A percentile compares a stretch with the other conserved stretches of the same genome.
Evolutionary conservation across 495 filamentous ascomycete species (phyloP).

Genomic region (Penicillium mononematosum): DNA sequence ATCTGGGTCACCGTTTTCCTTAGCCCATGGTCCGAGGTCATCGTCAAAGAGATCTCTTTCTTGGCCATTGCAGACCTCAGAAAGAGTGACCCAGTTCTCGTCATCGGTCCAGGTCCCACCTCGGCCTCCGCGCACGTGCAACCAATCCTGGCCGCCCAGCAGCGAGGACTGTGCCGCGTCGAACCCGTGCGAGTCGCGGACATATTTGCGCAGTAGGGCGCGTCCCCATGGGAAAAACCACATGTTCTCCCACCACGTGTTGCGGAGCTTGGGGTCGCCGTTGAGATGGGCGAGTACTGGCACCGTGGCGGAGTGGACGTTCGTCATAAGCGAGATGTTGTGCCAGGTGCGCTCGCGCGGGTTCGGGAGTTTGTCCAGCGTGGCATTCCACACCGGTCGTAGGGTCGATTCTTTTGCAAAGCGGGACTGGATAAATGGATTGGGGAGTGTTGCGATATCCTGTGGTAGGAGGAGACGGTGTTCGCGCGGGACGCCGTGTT

Average conservation of each 20-base stretch:
- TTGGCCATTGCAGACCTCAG: constrained; percentile 52
- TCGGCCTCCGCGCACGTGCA: constrained; percentile 54
- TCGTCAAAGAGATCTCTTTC: constrained; percentile 53
- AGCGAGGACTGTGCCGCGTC: constrained; percentile 45
- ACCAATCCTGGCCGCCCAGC: constrained; percentile 51
- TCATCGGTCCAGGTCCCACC: constrained; percentile 62
- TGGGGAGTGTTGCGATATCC: constrained; percentile 38
- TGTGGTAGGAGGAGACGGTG: constrained; percentile 42
- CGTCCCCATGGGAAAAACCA: constrained; percentile 57
- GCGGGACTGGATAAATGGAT: constrained; percentile 42
- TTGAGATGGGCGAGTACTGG: constrained; percentile 54
- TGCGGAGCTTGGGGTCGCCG: constrained; percentile 39
- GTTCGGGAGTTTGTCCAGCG: constrained; percentile 44
- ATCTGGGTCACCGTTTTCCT: constrained; percentile 68
- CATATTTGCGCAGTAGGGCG: constrained; percentile 50
- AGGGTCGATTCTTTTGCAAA: constrained; percentile 34
- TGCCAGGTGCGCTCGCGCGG: constrained; percentile 44
- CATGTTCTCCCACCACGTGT: constrained; percentile 54
- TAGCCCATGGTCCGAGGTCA: constrained; percentile 40
- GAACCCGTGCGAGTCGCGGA: constrained; percentile 45
- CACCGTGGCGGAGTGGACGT: constrained; percentile 47
- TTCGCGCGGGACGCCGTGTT: constrained; percentile 45
- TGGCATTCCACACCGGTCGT: constrained; percentile 40
- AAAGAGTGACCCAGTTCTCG: constrained; percentile 53
- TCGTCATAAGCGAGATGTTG: constrained; percentile 53